Evolutionary conservation across 73 alveolate genomes (phyloP).

Genomic region (Paramecium octaurelia): DNA sequence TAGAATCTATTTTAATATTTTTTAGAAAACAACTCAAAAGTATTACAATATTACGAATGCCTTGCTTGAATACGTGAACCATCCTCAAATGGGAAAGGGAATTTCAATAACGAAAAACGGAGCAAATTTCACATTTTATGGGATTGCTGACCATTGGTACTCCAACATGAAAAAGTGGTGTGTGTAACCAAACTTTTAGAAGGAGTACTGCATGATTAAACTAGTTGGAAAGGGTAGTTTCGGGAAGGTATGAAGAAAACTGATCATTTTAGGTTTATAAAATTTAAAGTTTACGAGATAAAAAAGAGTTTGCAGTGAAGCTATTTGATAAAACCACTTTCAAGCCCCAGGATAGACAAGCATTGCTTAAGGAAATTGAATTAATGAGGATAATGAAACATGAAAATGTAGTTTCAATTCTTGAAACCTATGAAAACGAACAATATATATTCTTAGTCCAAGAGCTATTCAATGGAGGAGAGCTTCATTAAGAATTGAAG

Average conservation of each 20-base stretch:
- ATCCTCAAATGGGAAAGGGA: conserved; percentile 6
- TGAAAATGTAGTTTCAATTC: not conserved
- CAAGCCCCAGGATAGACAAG: conserved; percentile 13
- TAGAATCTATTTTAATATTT: not conserved
- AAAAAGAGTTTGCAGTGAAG: conserved; percentile 22
- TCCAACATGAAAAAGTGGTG: not conserved
- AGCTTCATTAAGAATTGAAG: conserved; percentile 61
- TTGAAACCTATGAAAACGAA: conserved; percentile 66
- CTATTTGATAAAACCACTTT: conserved; percentile 24
- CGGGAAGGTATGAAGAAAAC: not conserved
- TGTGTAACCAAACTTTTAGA: conserved; percentile 8
- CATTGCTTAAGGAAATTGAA: conserved; percentile 15
- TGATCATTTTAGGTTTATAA: not conserved
- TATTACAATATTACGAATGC: not conserved
- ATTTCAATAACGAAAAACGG: not conserved
- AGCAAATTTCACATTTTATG: not conserved
- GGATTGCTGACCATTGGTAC: not conserved
- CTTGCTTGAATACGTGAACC: not conserved
- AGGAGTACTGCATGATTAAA: conserved; percentile 50
- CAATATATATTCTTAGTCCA: conserved; percentile 64
- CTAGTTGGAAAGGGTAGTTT: conserved; percentile 57
- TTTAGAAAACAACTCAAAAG: not conserved
- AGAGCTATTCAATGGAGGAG: conserved; percentile 68
- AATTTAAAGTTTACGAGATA: not conserved
- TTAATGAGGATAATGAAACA: not conserved